Evolutionary conservation across 2,329 filamentous ascomycete species (phyloP).

Genomic region (Aspergillus luchuensis): DNA sequence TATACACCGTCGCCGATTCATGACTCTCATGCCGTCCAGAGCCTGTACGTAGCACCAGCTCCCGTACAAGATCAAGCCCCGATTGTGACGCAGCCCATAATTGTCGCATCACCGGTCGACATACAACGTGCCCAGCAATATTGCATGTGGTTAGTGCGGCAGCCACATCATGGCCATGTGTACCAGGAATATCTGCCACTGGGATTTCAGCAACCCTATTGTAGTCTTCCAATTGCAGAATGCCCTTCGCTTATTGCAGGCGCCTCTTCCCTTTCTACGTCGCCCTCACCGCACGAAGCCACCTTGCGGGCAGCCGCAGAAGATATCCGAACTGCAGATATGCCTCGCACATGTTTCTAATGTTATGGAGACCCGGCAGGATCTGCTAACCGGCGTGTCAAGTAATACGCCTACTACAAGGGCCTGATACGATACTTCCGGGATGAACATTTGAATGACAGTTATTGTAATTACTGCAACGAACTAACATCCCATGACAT

Average conservation of each 20-base stretch:
- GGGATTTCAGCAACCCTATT: slow-evolving; percentile 34
- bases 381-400: too few relatives aligned
- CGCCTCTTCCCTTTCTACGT: too few relatives aligned
- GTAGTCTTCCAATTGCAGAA: slow-evolving; percentile 32
- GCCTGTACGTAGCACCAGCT: slow-evolving; percentile 35
- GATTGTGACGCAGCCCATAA: slow-evolving; percentile 34
- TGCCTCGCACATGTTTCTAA: too few relatives aligned
- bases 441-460: too few relatives aligned
- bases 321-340: too few relatives aligned
- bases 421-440: too few relatives aligned
- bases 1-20: slow-evolving; percentile 36
- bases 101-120: slow-evolving; percentile 32
- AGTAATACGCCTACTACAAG: too few relatives aligned
- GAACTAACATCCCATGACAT: too few relatives aligned
- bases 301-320: too few relatives aligned
- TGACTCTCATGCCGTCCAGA: slow-evolving; percentile 40
- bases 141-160: slow-evolving; percentile 37
- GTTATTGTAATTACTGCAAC: too few relatives aligned
- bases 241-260: slow-evolving; percentile 36
- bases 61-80: slow-evolving; percentile 32
- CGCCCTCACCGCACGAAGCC: too few relatives aligned
- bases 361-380: too few relatives aligned
- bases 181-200: slow-evolving; percentile 33
- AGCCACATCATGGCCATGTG: slow-evolving; percentile 18
- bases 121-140: slow-evolving; percentile 34